Percentiles rank a stretch among this genome's conserved stretches.
phyloP scores from a whole-genome alignment of 108 stramenopile species.

The Seminavis robusta region DNA sequence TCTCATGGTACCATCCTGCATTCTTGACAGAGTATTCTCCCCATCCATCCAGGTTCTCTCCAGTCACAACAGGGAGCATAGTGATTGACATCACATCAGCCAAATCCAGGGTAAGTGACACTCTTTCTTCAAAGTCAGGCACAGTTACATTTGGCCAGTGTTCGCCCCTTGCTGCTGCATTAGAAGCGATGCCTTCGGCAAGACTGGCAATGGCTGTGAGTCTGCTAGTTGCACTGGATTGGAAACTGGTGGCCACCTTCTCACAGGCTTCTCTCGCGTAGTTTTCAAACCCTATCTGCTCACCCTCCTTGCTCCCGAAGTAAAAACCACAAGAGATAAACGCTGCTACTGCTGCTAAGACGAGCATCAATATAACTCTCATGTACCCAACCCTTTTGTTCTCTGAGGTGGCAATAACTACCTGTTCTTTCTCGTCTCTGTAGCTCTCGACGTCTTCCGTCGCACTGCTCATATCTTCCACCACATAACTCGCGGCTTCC shows the following conservation, averaged over 20 bases:
- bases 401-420: too few relatives aligned
- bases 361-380: too few relatives aligned
- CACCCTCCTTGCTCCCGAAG: constrained; percentile 8
- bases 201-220: constrained; percentile 43
- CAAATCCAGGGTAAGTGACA: constrained; percentile 12
- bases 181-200: constrained; percentile 13
- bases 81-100: constrained; percentile 27
- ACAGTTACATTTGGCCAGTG: constrained; percentile 49
- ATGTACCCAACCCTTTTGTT: too few relatives aligned
- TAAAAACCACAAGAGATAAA: too few relatives aligned
- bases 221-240: constrained; percentile 26
- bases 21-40: constrained; percentile 20
- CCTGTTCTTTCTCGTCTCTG: too few relatives aligned
- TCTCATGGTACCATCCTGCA: constrained; percentile 23
- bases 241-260: constrained; percentile 28
- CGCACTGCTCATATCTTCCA: too few relatives aligned
- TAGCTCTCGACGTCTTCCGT: too few relatives aligned
- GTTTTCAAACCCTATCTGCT: constrained; percentile 20
- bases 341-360: too few relatives aligned
- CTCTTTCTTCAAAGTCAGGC: constrained; percentile 31
- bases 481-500: too few relatives aligned
- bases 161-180: neutral
- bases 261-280: constrained; percentile 30
- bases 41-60: constrained; percentile 24
- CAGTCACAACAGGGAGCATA: constrained; percentile 11